Base-by-base conservation (phyloP, 768 basidiomycete genomes). In the Pleurotus tuber-regium region DNA sequence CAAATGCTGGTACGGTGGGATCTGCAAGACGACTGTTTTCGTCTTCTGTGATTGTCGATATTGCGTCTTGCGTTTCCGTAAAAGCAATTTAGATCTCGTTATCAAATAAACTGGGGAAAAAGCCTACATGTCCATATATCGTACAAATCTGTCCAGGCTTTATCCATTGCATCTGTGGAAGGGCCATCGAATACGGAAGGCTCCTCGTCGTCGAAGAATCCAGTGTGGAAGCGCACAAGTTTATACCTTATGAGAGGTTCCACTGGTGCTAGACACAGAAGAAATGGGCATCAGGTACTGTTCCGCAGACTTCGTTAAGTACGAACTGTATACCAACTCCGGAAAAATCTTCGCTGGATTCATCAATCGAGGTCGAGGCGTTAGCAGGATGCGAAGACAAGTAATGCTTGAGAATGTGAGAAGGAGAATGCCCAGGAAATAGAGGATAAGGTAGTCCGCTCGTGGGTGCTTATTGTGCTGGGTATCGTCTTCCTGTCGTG, bases 131-230 rank as follows among this genome's bases (percentile, higher is more conserved):
- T 46, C 25, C 28, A 46, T 19, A 46, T 46, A 35, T 52, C 42
- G 43, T 55, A 56, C n/a, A 63, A 48, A 26, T 54, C 55, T 28
- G 50, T 47, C 61, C 61, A 63, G 8, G 61, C 59, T 21, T 57
- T 30, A 21, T 63, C 62, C 43, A 46, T 31, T 7, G 57, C 52
- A 25, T 60, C 57, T 4, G 40, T 44, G 16, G 62, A 59, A 18
- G 57, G 62, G 12, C 43, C 43, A 16, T 46, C 43, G 21, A 44
- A 44, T 29, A 44, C 26, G 14, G 43, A 44, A 14, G 43, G 43
- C 26, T 14, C 43, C 28, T 44, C 43, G n/a, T 44, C 43, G 24
- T 44, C 43, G 21, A 44, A 44, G 43, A 44, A 44, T n/a, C 43
- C 43, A 5, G 43, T 44, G 14, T 44, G 43, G 43, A 44, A 44